phyloP scores from a whole-genome alignment of 345 rosid species.

The Kandelia obovata region DNA sequence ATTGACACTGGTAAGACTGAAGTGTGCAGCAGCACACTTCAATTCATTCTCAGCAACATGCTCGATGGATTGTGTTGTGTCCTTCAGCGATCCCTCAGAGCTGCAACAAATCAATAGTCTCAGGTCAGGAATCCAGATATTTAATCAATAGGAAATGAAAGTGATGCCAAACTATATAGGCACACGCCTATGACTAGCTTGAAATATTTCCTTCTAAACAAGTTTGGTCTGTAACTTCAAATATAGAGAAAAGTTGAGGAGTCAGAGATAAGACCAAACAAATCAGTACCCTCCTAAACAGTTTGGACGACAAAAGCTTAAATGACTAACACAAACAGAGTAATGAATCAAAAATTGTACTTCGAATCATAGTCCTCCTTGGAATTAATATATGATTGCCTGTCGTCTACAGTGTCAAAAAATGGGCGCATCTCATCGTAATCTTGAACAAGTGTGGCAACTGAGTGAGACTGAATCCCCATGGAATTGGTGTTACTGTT shows the following conservation, averaged over 20 bases:
- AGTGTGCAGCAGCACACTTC: slow-evolving; percentile 83
- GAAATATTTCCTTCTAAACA: no score
- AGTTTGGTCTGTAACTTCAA: no score
- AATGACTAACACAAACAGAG: no score
- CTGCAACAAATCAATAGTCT: slow-evolving; percentile 25
- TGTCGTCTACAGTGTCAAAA: slow-evolving; percentile 69
- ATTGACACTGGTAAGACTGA: slow-evolving; percentile 76
- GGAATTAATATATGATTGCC: slow-evolving; percentile 64
- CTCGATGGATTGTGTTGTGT: slow-evolving; percentile 41
- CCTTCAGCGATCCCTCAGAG: slow-evolving; percentile 63
- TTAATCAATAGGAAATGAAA: neutral
- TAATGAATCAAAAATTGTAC: neutral
- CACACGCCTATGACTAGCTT: no score
- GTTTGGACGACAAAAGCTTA: no score
- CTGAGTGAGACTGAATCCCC: slow-evolving; percentile 48
- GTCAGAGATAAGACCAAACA: no score
- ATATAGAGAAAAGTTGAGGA: no score
- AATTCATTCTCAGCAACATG: slow-evolving; percentile 61
- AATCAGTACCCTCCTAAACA: no score
- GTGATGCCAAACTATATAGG: no score
- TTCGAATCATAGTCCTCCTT: slow-evolving; percentile 31
- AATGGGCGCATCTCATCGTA: slow-evolving; percentile 77
- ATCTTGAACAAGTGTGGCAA: slow-evolving; percentile 44
- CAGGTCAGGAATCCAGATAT: no score
- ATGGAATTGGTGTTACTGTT: slow-evolving; percentile 22